Evolutionary conservation across 179 eudicot species (phyloP).

Genomic region (Vitellaria paradoxa): DNA sequence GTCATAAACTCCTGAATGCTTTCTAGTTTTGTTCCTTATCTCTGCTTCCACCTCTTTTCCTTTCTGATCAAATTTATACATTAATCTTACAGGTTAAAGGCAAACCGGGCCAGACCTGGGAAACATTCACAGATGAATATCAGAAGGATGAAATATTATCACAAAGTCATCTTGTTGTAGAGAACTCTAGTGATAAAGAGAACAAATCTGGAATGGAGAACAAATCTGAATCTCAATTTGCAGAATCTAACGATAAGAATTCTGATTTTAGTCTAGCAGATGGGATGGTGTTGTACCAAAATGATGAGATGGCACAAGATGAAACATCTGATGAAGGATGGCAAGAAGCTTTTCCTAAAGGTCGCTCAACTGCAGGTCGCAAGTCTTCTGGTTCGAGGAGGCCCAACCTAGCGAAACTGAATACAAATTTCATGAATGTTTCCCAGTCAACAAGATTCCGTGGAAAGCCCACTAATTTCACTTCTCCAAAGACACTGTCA

Average conservation of each 20-base stretch:
- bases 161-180: conserved; percentile 31
- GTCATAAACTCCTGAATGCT: conserved; percentile 26
- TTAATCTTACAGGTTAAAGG: conserved; percentile 55
- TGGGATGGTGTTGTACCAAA: conserved; percentile 24
- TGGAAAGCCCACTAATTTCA: conserved; percentile 46
- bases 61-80: conserved; percentile 6
- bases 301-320: conserved; percentile 38
- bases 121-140: conserved; percentile 38
- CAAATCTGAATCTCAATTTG: conserved; percentile 39
- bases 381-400: conserved; percentile 65
- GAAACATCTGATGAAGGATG: conserved; percentile 88
- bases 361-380: conserved; percentile 60
- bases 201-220: conserved; percentile 55
- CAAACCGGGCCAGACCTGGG: conserved; percentile 55
- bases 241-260: conserved; percentile 42
- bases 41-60: not conserved
- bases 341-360: conserved; percentile 93
- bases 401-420: conserved; percentile 75
- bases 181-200: conserved; percentile 67
- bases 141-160: conserved; percentile 50
- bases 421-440: conserved; percentile 57
- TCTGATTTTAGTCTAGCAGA: conserved; percentile 28
- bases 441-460: conserved; percentile 48
- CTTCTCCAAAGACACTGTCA: conserved; percentile 53
- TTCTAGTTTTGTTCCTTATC: not conserved